These are phyloP conservation scores for Cercospora janseana DNA, from an alignment of 2,329 filamentous ascomycete genomes.

Conservation along the genomic window DNA sequence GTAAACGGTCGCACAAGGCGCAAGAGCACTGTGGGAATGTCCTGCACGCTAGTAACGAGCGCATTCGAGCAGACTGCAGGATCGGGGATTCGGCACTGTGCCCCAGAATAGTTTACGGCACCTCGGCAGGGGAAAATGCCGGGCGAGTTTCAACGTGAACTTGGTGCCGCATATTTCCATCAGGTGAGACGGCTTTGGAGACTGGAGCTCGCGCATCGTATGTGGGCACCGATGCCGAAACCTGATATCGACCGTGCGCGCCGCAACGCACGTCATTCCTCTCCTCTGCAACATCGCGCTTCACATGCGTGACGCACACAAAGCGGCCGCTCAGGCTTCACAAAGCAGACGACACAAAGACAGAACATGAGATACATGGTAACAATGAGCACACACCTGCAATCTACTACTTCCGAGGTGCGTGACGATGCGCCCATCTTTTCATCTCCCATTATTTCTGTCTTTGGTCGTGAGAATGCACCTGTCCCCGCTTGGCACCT, in stretches of 20 bases:
- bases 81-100: not conserved
- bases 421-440: not conserved
- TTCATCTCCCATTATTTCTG: not conserved
- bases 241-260: not conserved
- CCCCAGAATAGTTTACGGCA: constrained; percentile 5
- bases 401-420: constrained; percentile 5
- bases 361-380: constrained; percentile 3
- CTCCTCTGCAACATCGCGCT: constrained; percentile 2
- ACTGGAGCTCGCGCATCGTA: not conserved
- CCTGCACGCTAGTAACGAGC: too few relatives aligned
- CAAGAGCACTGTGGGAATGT: too few relatives aligned
- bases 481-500: not conserved
- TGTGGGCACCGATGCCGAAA: not conserved
- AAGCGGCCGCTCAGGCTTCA: constrained; percentile 1
- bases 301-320: constrained; percentile 10
- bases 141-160: not conserved
- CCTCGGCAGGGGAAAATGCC: constrained; percentile 6
- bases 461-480: not conserved
- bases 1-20: too few relatives aligned
- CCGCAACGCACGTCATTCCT: constrained; percentile 1
- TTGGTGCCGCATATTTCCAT: not conserved
- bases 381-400: not conserved
- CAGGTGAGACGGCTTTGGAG: constrained; percentile 1
- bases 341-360: constrained; percentile 11
- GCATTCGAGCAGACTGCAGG: not conserved